Evolutionary conservation across 208 protist genomes (phyloP).

Genomic region (Trypanosoma rangeli): DNA sequence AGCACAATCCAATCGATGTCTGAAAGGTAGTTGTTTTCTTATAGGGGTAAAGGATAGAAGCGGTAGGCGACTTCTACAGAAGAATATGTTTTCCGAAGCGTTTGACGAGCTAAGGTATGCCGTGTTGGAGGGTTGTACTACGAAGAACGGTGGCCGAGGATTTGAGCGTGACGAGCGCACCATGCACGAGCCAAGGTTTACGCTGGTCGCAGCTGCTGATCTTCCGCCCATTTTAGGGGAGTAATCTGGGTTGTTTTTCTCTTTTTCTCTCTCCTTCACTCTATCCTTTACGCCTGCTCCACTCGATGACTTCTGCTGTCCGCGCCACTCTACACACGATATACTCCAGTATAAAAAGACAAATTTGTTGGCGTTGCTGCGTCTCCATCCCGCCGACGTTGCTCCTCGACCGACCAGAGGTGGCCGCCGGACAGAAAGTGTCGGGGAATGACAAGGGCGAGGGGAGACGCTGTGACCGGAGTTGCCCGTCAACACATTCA

Average conservation of each 20-base stretch:
- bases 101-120: constrained; percentile 25
- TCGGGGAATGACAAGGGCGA: not conserved
- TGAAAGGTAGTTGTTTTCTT: constrained; percentile 15
- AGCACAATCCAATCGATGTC: not conserved
- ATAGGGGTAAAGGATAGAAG: constrained; percentile 24
- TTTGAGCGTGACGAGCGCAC: constrained; percentile 41
- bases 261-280: not conserved
- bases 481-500: not conserved
- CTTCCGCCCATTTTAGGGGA: not conserved
- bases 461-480: not conserved
- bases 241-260: not conserved
- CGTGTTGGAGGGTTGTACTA: constrained; percentile 26
- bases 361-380: not conserved
- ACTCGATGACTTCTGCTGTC: not conserved
- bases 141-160: not conserved
- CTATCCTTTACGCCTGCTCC: not conserved
- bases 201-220: constrained; percentile 19
- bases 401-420: too few relatives aligned
- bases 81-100: constrained; percentile 26
- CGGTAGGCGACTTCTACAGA: constrained; percentile 1
- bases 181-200: constrained; percentile 49
- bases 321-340: not conserved
- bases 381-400: not conserved
- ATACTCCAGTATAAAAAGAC: not conserved
- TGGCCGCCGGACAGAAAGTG: not conserved